Evolutionary conservation across 2,329 filamentous ascomycete genomes (phyloP), one percentile per base, ranked within the genome.

Genomic region (Diaporthe australafricana): DNA sequence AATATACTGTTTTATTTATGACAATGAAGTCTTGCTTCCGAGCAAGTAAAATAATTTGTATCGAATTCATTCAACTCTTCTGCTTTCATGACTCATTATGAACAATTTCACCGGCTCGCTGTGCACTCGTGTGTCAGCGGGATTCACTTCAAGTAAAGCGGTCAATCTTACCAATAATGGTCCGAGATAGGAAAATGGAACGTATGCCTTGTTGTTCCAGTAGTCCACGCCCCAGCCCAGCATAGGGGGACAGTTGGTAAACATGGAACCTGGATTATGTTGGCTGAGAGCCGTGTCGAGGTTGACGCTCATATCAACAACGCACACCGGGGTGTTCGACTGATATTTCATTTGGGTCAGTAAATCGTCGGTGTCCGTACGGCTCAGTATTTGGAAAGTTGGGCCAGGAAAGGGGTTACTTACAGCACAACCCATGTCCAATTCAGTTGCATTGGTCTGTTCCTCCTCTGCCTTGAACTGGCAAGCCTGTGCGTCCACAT

Each of bases 171-270:
- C 60, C 60, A 63, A 22, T 17, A 63, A 20, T 1, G 60, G 60
- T 48, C 60, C 60, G 48, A 63, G 60, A 27, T 63, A 63, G 9
- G 60, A 63, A 20, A 63, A 63, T 35, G 60, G 60, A 38, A 63
- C 27, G 7, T 63, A 63, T 35, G 60, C 60, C 11, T 35, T 48
- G 14, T 63, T 48, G 27, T 35, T 35, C 27, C 20, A 48, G 42
- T 38, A 20, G 6, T 48, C 42, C 20, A 63, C 60, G 20, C 60
- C 60, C 60, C 60, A 63, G 42, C 42, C 60, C 27, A 63, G 42
- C 60, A 63, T 63, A 22, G 60, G 60, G 14, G 60, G 60, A 20
- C 60, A 63, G 42, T 63, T 63, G 42, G 60, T 63, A 20, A 63
- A 63, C 60, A 63, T 63, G 1, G 60, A 48, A 27, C 60, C 60